A percentile compares a stretch with the other conserved stretches of the same genome.
Evolutionary conservation across 768 basidiomycete genomes (phyloP).

Genomic region (Hygrophoropsis aurantiaca): DNA sequence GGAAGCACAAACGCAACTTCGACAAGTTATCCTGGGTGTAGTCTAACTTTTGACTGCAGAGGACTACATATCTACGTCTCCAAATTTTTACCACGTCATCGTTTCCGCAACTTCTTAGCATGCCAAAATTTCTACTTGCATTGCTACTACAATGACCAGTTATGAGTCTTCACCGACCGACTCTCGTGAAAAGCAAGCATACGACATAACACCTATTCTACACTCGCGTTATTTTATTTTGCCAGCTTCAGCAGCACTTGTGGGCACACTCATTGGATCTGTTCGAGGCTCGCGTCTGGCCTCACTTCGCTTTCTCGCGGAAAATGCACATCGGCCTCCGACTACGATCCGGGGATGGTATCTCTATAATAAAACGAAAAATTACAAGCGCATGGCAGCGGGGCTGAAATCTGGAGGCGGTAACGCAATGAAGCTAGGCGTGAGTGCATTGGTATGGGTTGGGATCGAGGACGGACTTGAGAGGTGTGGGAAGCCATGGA

Average conservation of each 20-base stretch:
- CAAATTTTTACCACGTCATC: no score
- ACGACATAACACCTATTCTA: constrained; percentile 30
- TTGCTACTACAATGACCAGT: no score
- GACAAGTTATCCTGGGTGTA: no score
- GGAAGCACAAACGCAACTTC: no score
- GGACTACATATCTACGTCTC: no score
- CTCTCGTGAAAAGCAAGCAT: constrained; percentile 1
- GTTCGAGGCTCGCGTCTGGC: constrained; percentile 70
- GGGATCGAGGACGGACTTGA: constrained; percentile 45
- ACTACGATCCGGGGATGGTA: constrained; percentile 91
- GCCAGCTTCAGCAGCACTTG: constrained; percentile 55
- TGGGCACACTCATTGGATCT: constrained; percentile 70
- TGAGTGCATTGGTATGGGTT: constrained; percentile 48
- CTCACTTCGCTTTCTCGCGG: constrained; percentile 83
- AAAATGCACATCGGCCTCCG: constrained; percentile 87
- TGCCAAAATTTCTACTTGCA: no score
- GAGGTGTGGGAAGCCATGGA: constrained; percentile 33
- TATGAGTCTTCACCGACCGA: no score
- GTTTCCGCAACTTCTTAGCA: no score
- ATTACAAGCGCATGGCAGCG: constrained; percentile 78
- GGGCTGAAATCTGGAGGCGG: constrained; percentile 66
- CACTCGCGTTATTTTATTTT: constrained; percentile 57
- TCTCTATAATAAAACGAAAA: constrained; percentile 95
- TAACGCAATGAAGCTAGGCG: constrained; percentile 54
- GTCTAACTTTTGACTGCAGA: no score